Evolutionary conservation across 345 rosid genomes (phyloP).

Genomic region (Salix exigua): DNA sequence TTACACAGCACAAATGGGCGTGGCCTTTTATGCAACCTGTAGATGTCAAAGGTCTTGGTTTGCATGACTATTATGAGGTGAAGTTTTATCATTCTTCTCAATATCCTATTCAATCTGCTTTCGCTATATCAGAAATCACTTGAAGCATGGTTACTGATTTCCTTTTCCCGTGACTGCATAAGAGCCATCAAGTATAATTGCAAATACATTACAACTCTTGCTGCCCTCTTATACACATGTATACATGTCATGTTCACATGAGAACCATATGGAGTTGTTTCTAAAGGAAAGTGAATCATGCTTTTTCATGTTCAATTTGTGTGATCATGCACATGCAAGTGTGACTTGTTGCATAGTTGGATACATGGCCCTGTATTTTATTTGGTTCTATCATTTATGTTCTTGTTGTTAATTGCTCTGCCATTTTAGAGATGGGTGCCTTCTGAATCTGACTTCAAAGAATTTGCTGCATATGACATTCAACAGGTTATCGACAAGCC

Average conservation of each 20-base stretch:
- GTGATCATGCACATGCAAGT: not conserved
- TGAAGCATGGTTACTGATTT: not conserved
- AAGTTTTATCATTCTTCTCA: not conserved
- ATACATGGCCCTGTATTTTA: not conserved
- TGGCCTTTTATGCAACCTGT: slow-evolving; percentile 96
- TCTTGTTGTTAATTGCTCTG: not conserved
- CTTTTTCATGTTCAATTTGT: not conserved
- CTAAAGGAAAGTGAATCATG: not conserved
- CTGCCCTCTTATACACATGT: not conserved
- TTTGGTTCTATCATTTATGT: not conserved
- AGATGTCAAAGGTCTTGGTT: slow-evolving; percentile 79
- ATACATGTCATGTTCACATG: no score
- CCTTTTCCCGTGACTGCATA: not conserved
- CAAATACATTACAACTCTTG: not conserved
- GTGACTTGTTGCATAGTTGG: not conserved
- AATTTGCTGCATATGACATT: not conserved
- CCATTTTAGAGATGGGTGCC: not conserved
- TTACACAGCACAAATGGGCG: slow-evolving; percentile 88
- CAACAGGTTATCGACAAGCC: slow-evolving; percentile 87
- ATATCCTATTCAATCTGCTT: not conserved
- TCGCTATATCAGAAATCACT: not conserved
- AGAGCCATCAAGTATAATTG: not conserved
- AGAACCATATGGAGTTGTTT: not conserved
- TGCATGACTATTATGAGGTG: slow-evolving; percentile 82
- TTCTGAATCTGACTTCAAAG: not conserved